These are phyloP conservation scores for Sonneratia caseolaris DNA, from an alignment of 345 rosid genomes.

Conservation along the genomic window DNA sequence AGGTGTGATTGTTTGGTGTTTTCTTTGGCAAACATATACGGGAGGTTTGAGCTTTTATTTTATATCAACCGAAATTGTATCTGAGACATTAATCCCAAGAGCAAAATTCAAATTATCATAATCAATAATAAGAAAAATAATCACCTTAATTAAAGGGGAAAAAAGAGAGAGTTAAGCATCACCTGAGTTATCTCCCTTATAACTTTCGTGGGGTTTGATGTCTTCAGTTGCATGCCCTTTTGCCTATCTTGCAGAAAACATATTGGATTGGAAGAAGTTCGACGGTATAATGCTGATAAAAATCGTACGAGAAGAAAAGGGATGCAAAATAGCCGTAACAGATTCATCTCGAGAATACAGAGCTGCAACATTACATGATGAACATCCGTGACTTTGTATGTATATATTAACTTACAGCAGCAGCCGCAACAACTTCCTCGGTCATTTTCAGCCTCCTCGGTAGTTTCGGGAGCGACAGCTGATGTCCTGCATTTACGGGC, in stretches of 20 bases:
- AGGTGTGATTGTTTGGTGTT: no score
- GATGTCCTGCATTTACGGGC: neutral
- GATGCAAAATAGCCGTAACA: no score
- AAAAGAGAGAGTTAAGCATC: neutral
- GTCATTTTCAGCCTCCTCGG: constrained; percentile 3
- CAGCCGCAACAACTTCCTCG: neutral
- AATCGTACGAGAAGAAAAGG: no score
- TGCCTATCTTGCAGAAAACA: neutral
- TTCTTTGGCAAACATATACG: no score
- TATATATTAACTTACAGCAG: neutral
- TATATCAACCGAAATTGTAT: no score
- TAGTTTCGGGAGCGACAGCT: neutral
- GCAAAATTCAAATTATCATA: no score
- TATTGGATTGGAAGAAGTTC: neutral
- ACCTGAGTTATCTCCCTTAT: neutral
- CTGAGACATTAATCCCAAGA: no score
- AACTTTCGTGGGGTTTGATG: neutral
- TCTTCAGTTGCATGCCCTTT: neutral
- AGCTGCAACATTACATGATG: neutral
- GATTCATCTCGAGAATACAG: no score
- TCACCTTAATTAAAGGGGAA: neutral
- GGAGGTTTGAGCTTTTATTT: no score
- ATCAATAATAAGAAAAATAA: no score
- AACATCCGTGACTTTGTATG: neutral
- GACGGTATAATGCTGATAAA: neutral